Base-by-base conservation (phyloP, 2,329 filamentous ascomycete species). In the Apiospora koreana region DNA sequence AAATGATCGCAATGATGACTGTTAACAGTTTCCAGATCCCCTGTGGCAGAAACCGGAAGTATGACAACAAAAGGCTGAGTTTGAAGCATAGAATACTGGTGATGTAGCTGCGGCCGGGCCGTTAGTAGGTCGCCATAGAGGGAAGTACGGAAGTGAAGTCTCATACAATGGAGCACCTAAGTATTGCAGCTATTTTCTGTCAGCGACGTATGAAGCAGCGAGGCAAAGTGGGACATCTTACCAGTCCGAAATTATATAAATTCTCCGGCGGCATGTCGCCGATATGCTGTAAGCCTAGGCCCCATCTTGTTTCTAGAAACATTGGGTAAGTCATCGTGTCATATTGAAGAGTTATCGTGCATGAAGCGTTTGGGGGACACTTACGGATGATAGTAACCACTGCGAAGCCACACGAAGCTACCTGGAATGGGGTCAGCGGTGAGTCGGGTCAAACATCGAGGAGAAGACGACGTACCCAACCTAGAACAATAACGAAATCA, bases 21-120 rank as follows among this genome's bases (percentile, higher is more conserved):
- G 83, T 80, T 1, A 74, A 68, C 7, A 75, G 74, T 35, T 80
- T 78, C 58, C 83, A 83, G 3, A 69, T 48, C 0, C 78, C 77
- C 1, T 79, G 77, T 1, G 83, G 80, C 3, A 85, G 81, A 18
- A 86, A 84, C 1, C 85, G 82, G 0, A 86, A 76, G 23, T 85
- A 83, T 1, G 83, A 82, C 2, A 84, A 77, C 4, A 87, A 74
- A 1, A 86, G 75, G 42, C 84, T 80, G 25, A 85, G 76, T 69
- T 86, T 86, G 75, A 86, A 86, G 1, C 81, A 82, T 3, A 85
- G 78, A 31, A 86, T 83, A 45, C 80, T 80, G 14, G 76, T 72
- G 25, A 83, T 80, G 68, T 84, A 84, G 35, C 82, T 83, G 35
- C 25, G 35, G 25, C 28, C 54, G 31, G 3, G 9, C 10, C 10